Evolutionary conservation across 176 grass and related monocot species (phyloP).

Genomic region (Leersia perrieri): DNA sequence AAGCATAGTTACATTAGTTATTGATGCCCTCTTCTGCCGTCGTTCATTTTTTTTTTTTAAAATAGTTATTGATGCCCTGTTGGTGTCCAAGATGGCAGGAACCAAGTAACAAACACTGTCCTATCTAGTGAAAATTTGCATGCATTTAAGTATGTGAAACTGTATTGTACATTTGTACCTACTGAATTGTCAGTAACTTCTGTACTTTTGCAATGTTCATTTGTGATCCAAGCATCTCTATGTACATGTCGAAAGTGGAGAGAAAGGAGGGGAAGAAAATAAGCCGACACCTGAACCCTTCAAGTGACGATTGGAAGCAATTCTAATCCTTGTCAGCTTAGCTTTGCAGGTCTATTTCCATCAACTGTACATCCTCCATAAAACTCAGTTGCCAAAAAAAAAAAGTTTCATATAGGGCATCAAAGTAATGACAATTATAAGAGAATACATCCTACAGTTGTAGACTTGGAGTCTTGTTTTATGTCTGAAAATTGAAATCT

Average conservation of each 20-base stretch:
- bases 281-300: neutral
- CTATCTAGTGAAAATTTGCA: neutral
- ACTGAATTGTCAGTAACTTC: neutral
- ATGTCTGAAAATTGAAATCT: neutral
- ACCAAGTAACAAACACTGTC: neutral
- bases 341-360: neutral
- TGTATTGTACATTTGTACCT: neutral
- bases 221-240: neutral
- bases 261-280: neutral
- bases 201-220: neutral
- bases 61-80: too few species aligned
- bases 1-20: neutral
- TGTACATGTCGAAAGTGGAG: slow-evolving; percentile 23
- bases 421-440: neutral
- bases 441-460: neutral
- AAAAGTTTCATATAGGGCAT: neutral
- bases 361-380: neutral
- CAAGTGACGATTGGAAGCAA: neutral
- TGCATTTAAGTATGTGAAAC: neutral
- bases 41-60: too few species aligned
- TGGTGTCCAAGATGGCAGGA: neutral
- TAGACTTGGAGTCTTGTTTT: neutral
- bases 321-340: neutral
- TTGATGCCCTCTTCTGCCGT: too few species aligned
- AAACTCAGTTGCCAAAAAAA: neutral